Evolutionary conservation across 2,329 filamentous ascomycete species (phyloP).

Genomic region (Aspergillus sp.): DNA sequence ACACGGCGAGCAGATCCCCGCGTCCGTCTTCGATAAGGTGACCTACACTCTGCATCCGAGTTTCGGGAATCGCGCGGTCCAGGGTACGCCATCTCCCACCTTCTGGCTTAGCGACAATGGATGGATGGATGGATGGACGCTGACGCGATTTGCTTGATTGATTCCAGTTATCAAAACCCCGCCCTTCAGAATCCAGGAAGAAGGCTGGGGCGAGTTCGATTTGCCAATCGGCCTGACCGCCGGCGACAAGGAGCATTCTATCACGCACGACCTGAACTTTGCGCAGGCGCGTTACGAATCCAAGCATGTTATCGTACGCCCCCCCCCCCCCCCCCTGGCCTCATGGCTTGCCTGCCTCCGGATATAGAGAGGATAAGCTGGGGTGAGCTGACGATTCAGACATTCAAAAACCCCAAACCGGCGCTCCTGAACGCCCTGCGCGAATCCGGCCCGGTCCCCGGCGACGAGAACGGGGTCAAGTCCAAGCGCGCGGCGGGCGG

Average conservation of each 20-base stretch:
- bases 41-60: conserved; percentile 90
- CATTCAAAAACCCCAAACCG: conserved; percentile 87
- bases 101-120: not conserved
- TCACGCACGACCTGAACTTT: conserved; percentile 91
- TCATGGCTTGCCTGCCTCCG: not conserved
- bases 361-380: not conserved
- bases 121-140: not conserved
- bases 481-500: conserved; percentile 50
- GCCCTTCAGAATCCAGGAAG: conserved; percentile 82
- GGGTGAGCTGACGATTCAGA: conserved; percentile 29
- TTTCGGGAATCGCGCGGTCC: conserved; percentile 69
- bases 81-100: conserved; percentile 52
- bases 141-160: not conserved
- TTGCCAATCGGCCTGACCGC: conserved; percentile 78
- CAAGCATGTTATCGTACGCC: conserved; percentile 60
- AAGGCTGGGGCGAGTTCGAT: conserved; percentile 98
- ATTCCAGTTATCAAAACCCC: conserved; percentile 65
- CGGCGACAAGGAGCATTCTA: conserved; percentile 74
- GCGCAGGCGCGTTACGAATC: conserved; percentile 69
- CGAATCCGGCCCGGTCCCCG: conserved; percentile 77
- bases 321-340: not conserved
- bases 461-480: conserved; percentile 55
- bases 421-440: conserved; percentile 69
- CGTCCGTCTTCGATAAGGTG: conserved; percentile 82
- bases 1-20: conserved; percentile 71